phyloP scores from a whole-genome alignment of 2,329 filamentous ascomycete species.

The Colletotrichum cuscutae region DNA sequence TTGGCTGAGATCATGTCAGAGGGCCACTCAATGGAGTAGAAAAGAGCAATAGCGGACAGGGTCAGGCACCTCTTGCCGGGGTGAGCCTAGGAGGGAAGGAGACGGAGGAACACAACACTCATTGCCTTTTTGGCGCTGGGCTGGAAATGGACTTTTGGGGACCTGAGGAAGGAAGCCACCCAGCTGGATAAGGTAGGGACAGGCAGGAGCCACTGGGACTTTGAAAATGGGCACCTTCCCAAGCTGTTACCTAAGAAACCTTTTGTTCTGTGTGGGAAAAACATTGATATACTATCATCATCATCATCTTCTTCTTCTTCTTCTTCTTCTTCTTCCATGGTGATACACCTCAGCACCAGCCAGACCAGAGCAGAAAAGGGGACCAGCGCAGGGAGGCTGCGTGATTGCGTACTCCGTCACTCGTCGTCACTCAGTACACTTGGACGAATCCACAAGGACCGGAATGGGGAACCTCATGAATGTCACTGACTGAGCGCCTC shows the following conservation, averaged over 20 bases:
- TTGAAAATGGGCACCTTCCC: neutral
- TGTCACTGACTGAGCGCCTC: constrained; percentile 13
- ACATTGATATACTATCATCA: too few relatives aligned
- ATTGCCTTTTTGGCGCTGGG: neutral
- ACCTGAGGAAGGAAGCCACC: neutral
- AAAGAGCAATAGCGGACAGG: constrained; percentile 21
- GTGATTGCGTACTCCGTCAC: neutral
- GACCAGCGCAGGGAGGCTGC: neutral
- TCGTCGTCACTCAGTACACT: neutral
- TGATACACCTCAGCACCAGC: neutral
- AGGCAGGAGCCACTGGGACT: neutral
- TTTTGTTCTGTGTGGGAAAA: too few relatives aligned
- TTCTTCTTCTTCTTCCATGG: too few relatives aligned
- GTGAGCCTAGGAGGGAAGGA: neutral
- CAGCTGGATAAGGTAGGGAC: neutral
- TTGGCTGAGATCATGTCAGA: constrained; percentile 31
- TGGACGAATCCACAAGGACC: neutral
- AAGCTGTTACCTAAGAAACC: neutral
- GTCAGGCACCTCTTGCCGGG: neutral
- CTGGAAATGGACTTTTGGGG: neutral
- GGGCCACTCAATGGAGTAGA: constrained; percentile 10
- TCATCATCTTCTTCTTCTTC: too few relatives aligned
- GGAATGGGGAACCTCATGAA: neutral
- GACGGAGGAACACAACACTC: neutral
- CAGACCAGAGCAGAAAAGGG: neutral